These are phyloP conservation scores for Sphaceloma murrayae DNA, from an alignment of 2,329 filamentous ascomycete genomes.

Conservation along the genomic window DNA sequence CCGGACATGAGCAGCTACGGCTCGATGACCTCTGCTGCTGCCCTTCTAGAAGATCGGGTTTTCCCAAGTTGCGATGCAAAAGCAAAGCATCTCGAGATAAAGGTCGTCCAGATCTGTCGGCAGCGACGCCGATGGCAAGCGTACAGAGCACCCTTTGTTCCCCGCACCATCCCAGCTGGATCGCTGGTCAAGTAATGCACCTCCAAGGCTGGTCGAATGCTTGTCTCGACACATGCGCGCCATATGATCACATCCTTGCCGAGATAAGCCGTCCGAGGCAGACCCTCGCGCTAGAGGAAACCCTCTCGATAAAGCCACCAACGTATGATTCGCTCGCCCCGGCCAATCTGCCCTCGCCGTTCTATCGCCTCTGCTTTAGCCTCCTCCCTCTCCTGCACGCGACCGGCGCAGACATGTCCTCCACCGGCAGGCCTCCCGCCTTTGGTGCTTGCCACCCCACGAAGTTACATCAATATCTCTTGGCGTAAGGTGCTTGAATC, in stretches of 20 bases:
- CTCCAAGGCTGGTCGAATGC: too few species aligned
- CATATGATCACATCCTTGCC: constrained; percentile 15
- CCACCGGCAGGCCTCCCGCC: constrained; percentile 7
- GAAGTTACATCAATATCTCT: constrained; percentile 12
- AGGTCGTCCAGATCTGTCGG: not conserved
- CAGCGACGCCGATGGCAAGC: constrained; percentile 13
- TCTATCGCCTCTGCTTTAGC: constrained; percentile 6
- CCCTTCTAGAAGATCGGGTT: too few species aligned
- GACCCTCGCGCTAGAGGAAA: constrained; percentile 13
- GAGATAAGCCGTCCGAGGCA: constrained; percentile 10
- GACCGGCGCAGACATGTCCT: constrained; percentile 11
- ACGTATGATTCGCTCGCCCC: constrained; percentile 7
- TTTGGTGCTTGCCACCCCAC: constrained; percentile 8
- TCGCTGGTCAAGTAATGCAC: constrained; percentile 5
- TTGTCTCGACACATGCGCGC: constrained; percentile 11
- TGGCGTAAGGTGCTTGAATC: constrained; percentile 9
- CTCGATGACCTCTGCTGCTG: too few species aligned
- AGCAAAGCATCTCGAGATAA: constrained; percentile 2
- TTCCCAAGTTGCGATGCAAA: constrained; percentile 1
- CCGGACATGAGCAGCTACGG: too few species aligned
- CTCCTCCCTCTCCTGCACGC: constrained; percentile 3
- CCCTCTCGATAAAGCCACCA: constrained; percentile 15
- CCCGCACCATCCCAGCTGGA: not conserved
- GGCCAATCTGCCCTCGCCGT: constrained; percentile 12
- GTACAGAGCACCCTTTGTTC: not conserved